Conservation (phyloP, 176 grass and related monocot genomes). For the Ensete ventricosum region DNA sequence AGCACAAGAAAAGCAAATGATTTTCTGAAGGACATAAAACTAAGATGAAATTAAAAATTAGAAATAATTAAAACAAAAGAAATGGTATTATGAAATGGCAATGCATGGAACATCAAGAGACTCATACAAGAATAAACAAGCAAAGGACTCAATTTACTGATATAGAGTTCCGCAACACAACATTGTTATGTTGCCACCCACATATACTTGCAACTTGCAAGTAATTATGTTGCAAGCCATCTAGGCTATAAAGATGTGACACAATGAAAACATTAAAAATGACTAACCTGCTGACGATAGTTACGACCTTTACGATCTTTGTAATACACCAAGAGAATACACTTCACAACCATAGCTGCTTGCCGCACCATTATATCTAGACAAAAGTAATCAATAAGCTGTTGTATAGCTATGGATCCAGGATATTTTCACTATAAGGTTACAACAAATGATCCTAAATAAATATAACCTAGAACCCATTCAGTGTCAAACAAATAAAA, state of each 20-base stretch:
- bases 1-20: neutral
- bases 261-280: neutral
- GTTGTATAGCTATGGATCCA: neutral
- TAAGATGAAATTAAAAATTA: no score
- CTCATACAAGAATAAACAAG: neutral
- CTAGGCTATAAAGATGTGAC: neutral
- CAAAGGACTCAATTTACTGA: neutral
- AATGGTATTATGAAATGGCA: neutral
- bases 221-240: no score
- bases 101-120: no score
- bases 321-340: constrained; percentile 73
- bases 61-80: neutral
- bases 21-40: neutral
- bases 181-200: no score
- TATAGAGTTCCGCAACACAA: no score
- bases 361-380: constrained; percentile 92
- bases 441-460: neutral
- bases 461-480: neutral
- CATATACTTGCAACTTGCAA: no score
- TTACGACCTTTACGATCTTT: constrained; percentile 68
- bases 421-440: neutral
- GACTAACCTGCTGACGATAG: constrained; percentile 70
- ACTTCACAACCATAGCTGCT: constrained; percentile 76
- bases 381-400: constrained; percentile 17
- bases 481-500: no score